Percentiles rank a stretch among this genome's conserved stretches.
These are phyloP conservation scores for Cicer chorassanicum DNA, from an alignment of 306 rosid species.

Conservation along the genomic window DNA sequence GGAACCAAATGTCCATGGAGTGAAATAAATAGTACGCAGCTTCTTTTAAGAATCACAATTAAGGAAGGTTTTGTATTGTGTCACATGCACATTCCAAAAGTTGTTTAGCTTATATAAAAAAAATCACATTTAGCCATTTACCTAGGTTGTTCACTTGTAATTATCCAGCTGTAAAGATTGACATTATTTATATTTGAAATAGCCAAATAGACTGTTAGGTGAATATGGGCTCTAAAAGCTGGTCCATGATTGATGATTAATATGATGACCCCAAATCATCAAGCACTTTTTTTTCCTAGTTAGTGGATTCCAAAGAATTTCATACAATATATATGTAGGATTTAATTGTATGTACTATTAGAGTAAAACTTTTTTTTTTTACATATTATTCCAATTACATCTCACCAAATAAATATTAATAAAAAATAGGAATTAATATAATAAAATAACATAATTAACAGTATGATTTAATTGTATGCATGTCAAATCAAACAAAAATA, in stretches of 20 bases:
- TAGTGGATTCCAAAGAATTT: conserved; percentile 30
- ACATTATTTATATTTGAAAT: conserved; percentile 31
- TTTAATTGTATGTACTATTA: not conserved
- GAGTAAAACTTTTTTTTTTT: too few species aligned
- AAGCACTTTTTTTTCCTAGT: conserved; percentile 38
- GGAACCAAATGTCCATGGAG: not conserved
- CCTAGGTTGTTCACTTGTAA: conserved; percentile 2
- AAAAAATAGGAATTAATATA: too few species aligned
- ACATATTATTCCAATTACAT: too few species aligned
- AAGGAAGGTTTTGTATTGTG: not conserved
- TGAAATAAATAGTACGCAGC: too few species aligned
- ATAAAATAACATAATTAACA: too few species aligned
- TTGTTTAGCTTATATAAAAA: not conserved
- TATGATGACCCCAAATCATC: conserved; percentile 19
- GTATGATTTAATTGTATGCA: too few species aligned
- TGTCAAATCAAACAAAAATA: too few species aligned
- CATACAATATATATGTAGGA: not conserved
- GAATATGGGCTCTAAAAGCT: conserved; percentile 30
- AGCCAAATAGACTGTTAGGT: conserved; percentile 2
- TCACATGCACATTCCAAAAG: not conserved
- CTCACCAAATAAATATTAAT: too few species aligned
- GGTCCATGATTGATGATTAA: conserved; percentile 37
- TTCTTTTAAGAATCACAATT: not conserved
- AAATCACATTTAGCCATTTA: not conserved
- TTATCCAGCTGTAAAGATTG: not conserved